These are phyloP conservation scores for Curvularia spicifera DNA, from an alignment of 2,329 filamentous ascomycete genomes.

Conservation along the genomic window DNA sequence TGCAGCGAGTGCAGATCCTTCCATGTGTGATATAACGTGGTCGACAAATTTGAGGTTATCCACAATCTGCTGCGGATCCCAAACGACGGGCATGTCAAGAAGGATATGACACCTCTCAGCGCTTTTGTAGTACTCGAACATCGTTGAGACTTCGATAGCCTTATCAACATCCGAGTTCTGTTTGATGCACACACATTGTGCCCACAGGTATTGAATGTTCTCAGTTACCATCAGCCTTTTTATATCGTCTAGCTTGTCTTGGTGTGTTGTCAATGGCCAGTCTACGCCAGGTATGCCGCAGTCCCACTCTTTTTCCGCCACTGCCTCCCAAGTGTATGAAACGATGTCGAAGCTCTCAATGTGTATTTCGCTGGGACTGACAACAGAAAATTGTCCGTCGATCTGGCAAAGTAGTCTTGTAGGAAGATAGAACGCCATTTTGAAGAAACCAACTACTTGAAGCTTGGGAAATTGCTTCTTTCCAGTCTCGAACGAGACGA, in stretches of 20 bases:
- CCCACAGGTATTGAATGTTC: slow-evolving; percentile 8
- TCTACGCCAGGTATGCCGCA: slow-evolving; percentile 5
- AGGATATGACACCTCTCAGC: slow-evolving; percentile 10
- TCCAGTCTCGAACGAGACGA: not conserved
- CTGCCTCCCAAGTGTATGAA: slow-evolving; percentile 10
- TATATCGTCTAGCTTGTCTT: slow-evolving; percentile 4
- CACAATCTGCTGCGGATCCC: slow-evolving; percentile 12
- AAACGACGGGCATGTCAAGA: slow-evolving; percentile 10
- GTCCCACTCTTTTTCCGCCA: not conserved
- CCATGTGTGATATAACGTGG: slow-evolving; percentile 10
- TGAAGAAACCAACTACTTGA: not conserved
- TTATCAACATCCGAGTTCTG: slow-evolving; percentile 20
- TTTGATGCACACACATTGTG: slow-evolving; percentile 33
- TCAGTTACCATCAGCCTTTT: not conserved
- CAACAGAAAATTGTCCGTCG: slow-evolving; percentile 2
- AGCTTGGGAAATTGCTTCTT: not conserved
- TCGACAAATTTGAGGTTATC: slow-evolving; percentile 14
- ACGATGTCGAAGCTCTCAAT: slow-evolving; percentile 9
- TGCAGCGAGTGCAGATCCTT: slow-evolving; percentile 7
- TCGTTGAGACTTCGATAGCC: slow-evolving; percentile 6
- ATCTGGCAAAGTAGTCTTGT: slow-evolving; percentile 4
- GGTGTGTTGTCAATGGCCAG: not conserved
- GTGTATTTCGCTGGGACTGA: not conserved
- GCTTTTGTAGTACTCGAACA: slow-evolving; percentile 14
- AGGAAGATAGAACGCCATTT: slow-evolving; percentile 1